Evolutionary conservation across 78 protist genomes (phyloP), one percentile per base, ranked within the genome.

Genomic region (Planoprotostelium fungivorum): DNA sequence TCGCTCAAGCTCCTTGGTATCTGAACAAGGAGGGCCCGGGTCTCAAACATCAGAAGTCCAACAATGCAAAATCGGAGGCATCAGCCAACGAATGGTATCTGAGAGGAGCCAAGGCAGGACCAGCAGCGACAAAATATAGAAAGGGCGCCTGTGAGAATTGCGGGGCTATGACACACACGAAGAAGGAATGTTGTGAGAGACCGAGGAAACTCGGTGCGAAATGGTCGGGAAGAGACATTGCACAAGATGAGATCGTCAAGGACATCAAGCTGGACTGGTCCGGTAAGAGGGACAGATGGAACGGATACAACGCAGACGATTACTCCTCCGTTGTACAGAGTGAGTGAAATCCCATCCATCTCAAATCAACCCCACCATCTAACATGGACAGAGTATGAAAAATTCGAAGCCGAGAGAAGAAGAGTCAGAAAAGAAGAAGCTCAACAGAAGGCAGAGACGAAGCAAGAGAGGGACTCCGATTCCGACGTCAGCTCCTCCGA

Each of bases 101-200:
- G 9, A n/a, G 96, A 25, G 96, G 96, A 87, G 91, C 87, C 1
- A 29, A n/a, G 34, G 87, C 83, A 10, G 98, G 96, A 0, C 84
- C 39, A 0, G 91, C 96, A 0, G 96, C 98, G 1, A 91, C 92
- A 0, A 96, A 91, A 84, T 98, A 37, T 86, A 85, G 98, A 28
- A 97, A 97, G 86, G 99, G 99, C n/a, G 99, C 99, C 0, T 99
- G 99, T 36, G 91, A 88, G 23, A 99, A 99, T 92, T 99, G 99
- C 85, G 99, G 99, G 1, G 96, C 99, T 31, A 96, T 96, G 97
- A 95, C 99, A 1, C 99, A 99, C 94, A 87, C 37, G 34, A 84
- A 92, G 0, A 96, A 93, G 88, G 97, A 95, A 39, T 98, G 99
- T 87, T 51, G 91, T 35, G 99, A 98, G 36, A 89, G 99, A 31